Conservation (phyloP, 306 rosid genomes). For the Styphnolobium japonicum region DNA sequence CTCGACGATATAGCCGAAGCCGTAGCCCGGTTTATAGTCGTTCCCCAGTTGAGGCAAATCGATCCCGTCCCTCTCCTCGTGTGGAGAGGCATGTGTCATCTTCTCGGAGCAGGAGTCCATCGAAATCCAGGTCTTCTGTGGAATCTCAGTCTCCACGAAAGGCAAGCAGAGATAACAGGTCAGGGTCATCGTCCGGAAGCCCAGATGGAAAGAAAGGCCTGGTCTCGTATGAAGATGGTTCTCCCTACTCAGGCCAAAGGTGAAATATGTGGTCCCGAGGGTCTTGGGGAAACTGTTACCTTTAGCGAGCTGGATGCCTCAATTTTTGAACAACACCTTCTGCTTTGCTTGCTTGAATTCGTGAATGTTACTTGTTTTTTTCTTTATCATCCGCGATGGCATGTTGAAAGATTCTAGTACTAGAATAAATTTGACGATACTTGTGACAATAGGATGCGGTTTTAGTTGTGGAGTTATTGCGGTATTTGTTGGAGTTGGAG, state of each 20-base stretch:
- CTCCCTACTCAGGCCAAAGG: slow-evolving; percentile 8
- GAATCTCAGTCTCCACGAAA: slow-evolving; percentile 59
- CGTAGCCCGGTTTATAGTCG: slow-evolving; percentile 56
- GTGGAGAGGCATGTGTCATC: slow-evolving; percentile 42
- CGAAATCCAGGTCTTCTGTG: slow-evolving; percentile 51
- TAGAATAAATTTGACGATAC: slow-evolving; percentile 25
- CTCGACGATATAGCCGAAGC: slow-evolving; percentile 61
- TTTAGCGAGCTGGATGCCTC: slow-evolving; percentile 1
- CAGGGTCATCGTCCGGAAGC: slow-evolving; percentile 67
- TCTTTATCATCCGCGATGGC: neutral
- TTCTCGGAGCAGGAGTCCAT: slow-evolving; percentile 67
- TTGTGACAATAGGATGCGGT: slow-evolving; percentile 1
- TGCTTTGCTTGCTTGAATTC: neutral
- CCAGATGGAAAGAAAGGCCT: slow-evolving; percentile 72
- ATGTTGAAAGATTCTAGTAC: slow-evolving; percentile 33
- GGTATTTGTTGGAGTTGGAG: slow-evolving; percentile 21
- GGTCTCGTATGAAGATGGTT: slow-evolving; percentile 77
- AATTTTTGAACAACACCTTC: neutral
- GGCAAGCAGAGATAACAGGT: slow-evolving; percentile 45
- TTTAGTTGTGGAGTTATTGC: slow-evolving; percentile 12
- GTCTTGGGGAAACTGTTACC: neutral
- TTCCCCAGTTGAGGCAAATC: slow-evolving; percentile 53
- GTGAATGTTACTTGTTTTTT: neutral
- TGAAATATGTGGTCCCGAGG: neutral
- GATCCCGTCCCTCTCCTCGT: slow-evolving; percentile 56